Percentiles rank a stretch among this genome's conserved stretches.
Conservation (phyloP, 495 filamentous ascomycete species). For the Tuber aestivum region DNA sequence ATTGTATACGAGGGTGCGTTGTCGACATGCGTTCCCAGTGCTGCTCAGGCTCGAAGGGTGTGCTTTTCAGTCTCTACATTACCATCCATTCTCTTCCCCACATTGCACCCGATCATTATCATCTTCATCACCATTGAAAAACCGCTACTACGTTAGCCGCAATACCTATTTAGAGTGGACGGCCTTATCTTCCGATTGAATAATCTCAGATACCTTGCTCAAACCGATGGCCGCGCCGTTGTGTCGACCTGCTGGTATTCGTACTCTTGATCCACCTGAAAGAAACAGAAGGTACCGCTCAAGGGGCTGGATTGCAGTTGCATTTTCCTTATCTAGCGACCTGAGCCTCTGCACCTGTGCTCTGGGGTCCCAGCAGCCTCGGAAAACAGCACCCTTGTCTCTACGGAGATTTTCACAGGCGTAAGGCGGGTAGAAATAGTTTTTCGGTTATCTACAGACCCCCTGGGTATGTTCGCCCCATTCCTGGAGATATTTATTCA, state of each 20-base stretch:
- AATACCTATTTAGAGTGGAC: conserved; percentile 19
- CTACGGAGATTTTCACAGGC: neutral
- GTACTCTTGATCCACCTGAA: neutral
- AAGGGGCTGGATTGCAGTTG: conserved; percentile 5
- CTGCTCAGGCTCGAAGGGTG: neutral
- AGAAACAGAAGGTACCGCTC: conserved; percentile 11
- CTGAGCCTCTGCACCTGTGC: neutral
- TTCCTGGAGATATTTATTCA: neutral
- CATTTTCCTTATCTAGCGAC: neutral
- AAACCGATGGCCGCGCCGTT: no score
- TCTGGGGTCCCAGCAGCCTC: neutral
- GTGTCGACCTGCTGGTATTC: no score
- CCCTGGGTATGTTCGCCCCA: neutral
- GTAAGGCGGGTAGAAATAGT: no score
- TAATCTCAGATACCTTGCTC: conserved; percentile 63
- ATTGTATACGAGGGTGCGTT: no score
- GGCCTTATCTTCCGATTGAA: conserved; percentile 64
- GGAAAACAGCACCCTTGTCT: neutral
- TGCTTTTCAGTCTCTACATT: neutral
- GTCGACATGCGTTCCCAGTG: no score
- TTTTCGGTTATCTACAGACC: no score
- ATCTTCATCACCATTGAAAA: neutral
- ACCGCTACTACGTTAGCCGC: no score
- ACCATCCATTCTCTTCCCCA: neutral
- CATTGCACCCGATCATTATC: neutral